A percentile compares a stretch with the other conserved stretches of the same genome.
phyloP scores from a whole-genome alignment of 257 asterid species.

The Euphrasia confusa region DNA sequence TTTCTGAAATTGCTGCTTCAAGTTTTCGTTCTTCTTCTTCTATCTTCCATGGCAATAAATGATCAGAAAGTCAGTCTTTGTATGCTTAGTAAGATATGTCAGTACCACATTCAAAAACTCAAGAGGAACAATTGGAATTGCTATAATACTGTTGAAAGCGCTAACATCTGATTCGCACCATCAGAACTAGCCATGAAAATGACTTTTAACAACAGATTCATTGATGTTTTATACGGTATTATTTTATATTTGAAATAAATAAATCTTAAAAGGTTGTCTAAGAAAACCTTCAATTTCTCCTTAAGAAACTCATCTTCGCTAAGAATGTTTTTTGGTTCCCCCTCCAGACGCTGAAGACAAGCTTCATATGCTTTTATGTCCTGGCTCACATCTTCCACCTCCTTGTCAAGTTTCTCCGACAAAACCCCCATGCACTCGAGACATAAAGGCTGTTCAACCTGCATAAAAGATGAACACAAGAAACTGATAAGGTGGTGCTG shows the following conservation, averaged over 20 bases:
- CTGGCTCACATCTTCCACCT: conserved; percentile 83
- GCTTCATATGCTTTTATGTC: conserved; percentile 84
- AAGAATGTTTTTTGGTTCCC: conserved; percentile 76
- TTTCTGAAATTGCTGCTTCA: conserved; percentile 92
- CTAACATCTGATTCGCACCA: no score
- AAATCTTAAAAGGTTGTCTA: conserved; percentile 11
- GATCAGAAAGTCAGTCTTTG: conserved; percentile 21
- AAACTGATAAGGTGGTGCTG: background rate
- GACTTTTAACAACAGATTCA: no score
- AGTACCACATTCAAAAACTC: conserved; percentile 1
- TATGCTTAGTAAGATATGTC: conserved; percentile 11
- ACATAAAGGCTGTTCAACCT: conserved; percentile 96
- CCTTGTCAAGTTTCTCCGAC: conserved; percentile 94
- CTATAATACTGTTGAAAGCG: no score
- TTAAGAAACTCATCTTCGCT: conserved; percentile 82
- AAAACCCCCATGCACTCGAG: conserved; percentile 92
- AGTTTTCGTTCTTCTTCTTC: conserved; percentile 95
- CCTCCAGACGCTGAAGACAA: conserved; percentile 86
- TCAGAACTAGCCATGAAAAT: no score
- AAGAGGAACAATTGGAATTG: no score
- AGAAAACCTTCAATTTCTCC: conserved; percentile 82
- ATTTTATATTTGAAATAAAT: no score
- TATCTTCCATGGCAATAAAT: conserved; percentile 47
- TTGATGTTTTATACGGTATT: no score
- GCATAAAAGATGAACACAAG: conserved; percentile 17